phyloP scores from a whole-genome alignment of 805 yeast genomes.

The Nakazawaea anatomiae region DNA sequence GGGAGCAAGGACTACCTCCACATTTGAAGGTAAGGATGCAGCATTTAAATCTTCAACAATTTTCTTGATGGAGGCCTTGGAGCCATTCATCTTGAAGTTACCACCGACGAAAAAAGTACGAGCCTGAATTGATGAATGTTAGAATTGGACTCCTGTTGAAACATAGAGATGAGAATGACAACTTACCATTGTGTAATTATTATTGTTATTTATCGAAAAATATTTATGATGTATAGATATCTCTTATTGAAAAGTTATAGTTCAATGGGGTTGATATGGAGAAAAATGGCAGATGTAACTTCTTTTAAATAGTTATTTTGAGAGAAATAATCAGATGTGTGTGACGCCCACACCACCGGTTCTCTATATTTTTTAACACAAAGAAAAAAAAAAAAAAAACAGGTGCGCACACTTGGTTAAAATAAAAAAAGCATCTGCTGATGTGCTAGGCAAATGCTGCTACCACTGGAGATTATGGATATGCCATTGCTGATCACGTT shows the following conservation, averaged over 20 bases:
- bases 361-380: neutral
- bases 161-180: too few relatives aligned
- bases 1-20: constrained; percentile 93
- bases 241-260: neutral
- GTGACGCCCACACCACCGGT: too few relatives aligned
- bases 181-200: constrained; percentile 1
- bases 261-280: neutral
- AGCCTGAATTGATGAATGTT: constrained; percentile 34
- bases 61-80: constrained; percentile 74
- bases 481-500: too few relatives aligned
- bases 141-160: too few relatives aligned
- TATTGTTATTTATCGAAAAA: constrained; percentile 10
- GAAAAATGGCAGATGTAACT: neutral
- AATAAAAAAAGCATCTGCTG: neutral
- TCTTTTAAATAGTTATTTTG: neutral
- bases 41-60: constrained; percentile 81
- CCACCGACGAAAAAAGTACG: constrained; percentile 98
- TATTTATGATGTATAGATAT: constrained; percentile 15
- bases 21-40: constrained; percentile 67
- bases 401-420: neutral
- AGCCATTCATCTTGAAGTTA: constrained; percentile 98
- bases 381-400: neutral
- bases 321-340: too few relatives aligned
- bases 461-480: too few relatives aligned
- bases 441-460: neutral